phyloP scores from a whole-genome alignment of 352 stramenopile species.

The Globisporangium ultimum region DNA sequence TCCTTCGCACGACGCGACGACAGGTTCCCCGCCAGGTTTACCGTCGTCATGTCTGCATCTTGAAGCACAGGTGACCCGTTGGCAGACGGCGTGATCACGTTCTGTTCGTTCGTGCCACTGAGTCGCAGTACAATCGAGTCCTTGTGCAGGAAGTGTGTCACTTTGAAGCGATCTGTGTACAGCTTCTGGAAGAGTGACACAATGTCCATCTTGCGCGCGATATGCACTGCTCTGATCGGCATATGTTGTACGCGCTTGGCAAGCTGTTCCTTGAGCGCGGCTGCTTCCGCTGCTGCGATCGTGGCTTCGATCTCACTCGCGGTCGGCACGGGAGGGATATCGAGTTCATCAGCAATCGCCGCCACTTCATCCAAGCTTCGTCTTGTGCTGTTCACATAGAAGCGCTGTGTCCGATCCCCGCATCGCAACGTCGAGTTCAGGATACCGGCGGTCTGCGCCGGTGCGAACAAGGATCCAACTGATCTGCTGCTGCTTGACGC shows the following conservation, averaged over 20 bases:
- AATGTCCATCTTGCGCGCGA: constrained; percentile 87
- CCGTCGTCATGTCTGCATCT: constrained; percentile 28
- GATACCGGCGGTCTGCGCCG: constrained; percentile 13
- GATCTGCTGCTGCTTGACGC: constrained; percentile 8
- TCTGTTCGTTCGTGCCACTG: no score
- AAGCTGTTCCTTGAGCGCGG: constrained; percentile 37
- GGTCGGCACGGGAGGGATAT: constrained; percentile 50
- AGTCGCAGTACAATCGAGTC: constrained; percentile 58
- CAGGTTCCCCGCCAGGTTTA: constrained; percentile 53
- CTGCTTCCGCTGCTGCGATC: constrained; percentile 56
- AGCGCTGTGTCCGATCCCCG: constrained; percentile 11
- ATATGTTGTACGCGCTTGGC: constrained; percentile 39
- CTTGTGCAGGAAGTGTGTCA: constrained; percentile 77
- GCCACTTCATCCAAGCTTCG: constrained; percentile 8
- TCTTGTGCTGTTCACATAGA: constrained; percentile 11
- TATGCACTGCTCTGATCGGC: constrained; percentile 77
- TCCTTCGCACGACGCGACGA: constrained; percentile 81
- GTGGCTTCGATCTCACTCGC: constrained; percentile 63
- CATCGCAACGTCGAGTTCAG: constrained; percentile 3
- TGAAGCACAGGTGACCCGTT: constrained; percentile 7
- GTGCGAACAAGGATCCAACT: constrained; percentile 3
- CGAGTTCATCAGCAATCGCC: constrained; percentile 20
- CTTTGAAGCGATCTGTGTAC: constrained; percentile 83
- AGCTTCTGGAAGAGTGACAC: constrained; percentile 83
- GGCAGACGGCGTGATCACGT: constrained; percentile 9